Conservation (phyloP, 768 basidiomycete genomes). For the Kondoa malvinella region DNA sequence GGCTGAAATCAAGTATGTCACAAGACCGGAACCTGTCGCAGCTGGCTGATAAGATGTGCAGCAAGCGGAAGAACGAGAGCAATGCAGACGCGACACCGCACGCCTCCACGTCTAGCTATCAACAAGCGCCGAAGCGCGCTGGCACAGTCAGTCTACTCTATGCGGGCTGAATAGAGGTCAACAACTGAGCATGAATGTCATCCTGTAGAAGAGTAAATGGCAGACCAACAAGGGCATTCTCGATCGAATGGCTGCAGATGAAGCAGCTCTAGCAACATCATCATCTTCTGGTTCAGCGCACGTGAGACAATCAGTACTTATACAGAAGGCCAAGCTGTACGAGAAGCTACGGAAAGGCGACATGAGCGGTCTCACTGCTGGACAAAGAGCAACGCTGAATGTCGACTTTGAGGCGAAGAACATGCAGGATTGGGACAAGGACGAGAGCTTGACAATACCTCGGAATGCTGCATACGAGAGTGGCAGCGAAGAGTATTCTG, state of each 20-base stretch:
- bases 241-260: not conserved
- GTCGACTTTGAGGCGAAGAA: constrained; percentile 27
- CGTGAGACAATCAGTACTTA: not conserved
- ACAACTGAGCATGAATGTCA: not conserved
- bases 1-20: not conserved
- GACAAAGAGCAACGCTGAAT: constrained; percentile 22
- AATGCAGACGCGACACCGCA: not conserved
- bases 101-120: not conserved
- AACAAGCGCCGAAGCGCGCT: not conserved
- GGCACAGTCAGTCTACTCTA: not conserved
- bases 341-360: constrained; percentile 26
- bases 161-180: no score
- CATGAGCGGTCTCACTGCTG: constrained; percentile 19
- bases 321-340: constrained; percentile 24
- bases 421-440: constrained; percentile 11
- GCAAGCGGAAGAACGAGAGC: not conserved
- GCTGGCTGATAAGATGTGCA: not conserved
- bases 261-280: not conserved
- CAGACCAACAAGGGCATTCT: not conserved
- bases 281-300: not conserved
- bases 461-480: not conserved
- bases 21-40: no score
- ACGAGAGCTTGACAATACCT: constrained; percentile 20
- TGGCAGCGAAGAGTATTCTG: constrained; percentile 15
- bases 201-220: not conserved